phyloP scores from a whole-genome alignment of 176 grass and related monocot species.

The Hordeum marinum region DNA sequence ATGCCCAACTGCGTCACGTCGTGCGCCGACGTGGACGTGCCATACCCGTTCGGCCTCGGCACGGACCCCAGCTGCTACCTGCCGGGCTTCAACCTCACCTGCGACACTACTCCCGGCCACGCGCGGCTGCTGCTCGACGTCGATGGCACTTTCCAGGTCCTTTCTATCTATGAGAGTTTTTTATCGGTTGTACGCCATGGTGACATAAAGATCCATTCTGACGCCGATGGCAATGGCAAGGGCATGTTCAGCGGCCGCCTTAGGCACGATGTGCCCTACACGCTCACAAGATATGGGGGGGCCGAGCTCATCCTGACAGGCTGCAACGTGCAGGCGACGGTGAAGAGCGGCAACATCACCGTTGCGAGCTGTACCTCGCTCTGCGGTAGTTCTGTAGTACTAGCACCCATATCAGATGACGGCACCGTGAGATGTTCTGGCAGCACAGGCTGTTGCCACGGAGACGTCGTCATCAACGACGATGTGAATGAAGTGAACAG shows the following conservation, averaged over 20 bases:
- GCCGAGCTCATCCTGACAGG: neutral
- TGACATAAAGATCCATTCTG: neutral
- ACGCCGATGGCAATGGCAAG: neutral
- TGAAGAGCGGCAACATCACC: neutral
- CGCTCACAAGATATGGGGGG: accelerated
- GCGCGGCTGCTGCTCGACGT: neutral
- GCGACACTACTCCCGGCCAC: neutral
- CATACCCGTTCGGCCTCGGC: neutral
- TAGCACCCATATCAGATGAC: too few relatives aligned
- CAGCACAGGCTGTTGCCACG: neutral
- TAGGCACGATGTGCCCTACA: neutral
- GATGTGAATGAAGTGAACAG: neutral
- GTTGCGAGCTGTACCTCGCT: neutral
- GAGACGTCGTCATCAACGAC: neutral
- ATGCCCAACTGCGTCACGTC: neutral
- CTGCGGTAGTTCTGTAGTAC: neutral
- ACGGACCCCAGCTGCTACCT: neutral
- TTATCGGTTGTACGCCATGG: neutral
- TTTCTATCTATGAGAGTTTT: accelerated
- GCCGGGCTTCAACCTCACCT: neutral
- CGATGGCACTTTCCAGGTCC: neutral
- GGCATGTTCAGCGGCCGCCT: neutral
- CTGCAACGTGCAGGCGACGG: neutral
- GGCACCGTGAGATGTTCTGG: neutral
- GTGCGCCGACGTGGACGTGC: neutral